Evolutionary conservation across 2,329 filamentous ascomycete species (phyloP).

Genomic region (Hypoxylon sp.): DNA sequence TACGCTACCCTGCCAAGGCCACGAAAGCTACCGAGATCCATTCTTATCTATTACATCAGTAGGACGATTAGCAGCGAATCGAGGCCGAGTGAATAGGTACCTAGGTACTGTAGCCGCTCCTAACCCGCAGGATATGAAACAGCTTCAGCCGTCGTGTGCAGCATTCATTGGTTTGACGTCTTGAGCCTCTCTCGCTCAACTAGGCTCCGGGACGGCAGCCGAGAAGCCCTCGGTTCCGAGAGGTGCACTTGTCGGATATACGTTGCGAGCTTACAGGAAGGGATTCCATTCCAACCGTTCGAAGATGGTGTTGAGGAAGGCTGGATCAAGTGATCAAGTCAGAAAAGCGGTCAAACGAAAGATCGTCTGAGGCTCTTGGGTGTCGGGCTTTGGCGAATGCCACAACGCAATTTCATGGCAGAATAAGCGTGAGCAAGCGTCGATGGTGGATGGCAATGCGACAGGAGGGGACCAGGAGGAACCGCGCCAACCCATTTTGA

Average conservation of each 20-base stretch:
- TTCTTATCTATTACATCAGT: constrained; percentile 30
- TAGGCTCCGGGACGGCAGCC: constrained; percentile 4
- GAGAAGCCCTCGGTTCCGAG: constrained; percentile 26
- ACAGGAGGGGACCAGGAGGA: constrained; percentile 7
- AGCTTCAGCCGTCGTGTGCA: constrained; percentile 45
- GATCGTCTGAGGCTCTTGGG: constrained; percentile 36
- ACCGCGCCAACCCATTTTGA: constrained; percentile 16
- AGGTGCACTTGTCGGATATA: constrained; percentile 6
- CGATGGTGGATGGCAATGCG: constrained; percentile 30
- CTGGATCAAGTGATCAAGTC: constrained; percentile 32
- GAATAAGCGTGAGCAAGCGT: constrained; percentile 31
- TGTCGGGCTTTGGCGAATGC: constrained; percentile 29
- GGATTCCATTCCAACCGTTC: constrained; percentile 13
- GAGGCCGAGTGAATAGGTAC: constrained; percentile 21
- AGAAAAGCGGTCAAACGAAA: constrained; percentile 38
- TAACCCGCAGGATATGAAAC: constrained; percentile 49
- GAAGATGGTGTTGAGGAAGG: constrained; percentile 27
- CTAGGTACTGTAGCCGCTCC: constrained; percentile 18
- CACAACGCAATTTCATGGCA: constrained; percentile 39
- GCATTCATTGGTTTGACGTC: constrained; percentile 43
- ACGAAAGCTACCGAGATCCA: constrained; percentile 33
- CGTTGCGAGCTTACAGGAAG: constrained; percentile 15
- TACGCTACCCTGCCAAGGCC: constrained; percentile 27
- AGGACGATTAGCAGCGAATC: constrained; percentile 20
- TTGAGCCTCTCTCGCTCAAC: constrained; percentile 25